These are phyloP conservation scores for Dactylellina haptotyla DNA, from an alignment of 2,329 filamentous ascomycete species.

Conservation along the genomic window DNA sequence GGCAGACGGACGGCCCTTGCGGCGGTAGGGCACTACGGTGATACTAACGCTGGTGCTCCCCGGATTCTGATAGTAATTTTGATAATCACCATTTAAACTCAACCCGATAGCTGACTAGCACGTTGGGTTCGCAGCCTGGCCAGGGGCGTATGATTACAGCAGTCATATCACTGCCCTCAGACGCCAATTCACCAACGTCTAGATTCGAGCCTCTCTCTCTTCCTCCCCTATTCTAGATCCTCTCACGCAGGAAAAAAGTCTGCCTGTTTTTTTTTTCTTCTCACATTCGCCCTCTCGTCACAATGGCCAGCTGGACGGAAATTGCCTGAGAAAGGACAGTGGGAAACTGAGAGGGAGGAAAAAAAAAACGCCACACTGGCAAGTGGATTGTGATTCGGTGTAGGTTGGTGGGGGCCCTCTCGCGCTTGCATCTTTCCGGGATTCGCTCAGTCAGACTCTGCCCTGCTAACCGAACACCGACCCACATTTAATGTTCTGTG, in stretches of 20 bases:
- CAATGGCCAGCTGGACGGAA: neutral
- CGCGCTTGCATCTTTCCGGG: neutral
- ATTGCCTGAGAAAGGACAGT: neutral
- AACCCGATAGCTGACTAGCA: too few species aligned
- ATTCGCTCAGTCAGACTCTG: neutral
- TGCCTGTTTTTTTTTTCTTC: too few species aligned
- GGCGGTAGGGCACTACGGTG: too few species aligned
- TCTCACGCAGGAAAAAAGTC: neutral
- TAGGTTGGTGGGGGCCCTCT: constrained; percentile 8
- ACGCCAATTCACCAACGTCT: too few species aligned
- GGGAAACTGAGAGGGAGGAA: too few species aligned
- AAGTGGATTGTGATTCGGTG: constrained; percentile 6
- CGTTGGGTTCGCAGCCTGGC: neutral
- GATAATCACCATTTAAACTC: neutral
- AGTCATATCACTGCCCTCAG: too few species aligned
- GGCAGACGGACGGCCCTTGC: neutral
- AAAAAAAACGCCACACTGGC: neutral
- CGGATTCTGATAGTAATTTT: constrained; percentile 9
- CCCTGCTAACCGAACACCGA: constrained; percentile 12
- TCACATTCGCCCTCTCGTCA: neutral
- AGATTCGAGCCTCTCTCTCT: too few species aligned
- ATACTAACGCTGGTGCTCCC: neutral
- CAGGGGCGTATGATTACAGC: neutral
- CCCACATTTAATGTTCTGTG: too few species aligned
- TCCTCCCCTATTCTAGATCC: neutral